A percentile compares a stretch with the other conserved stretches of the same genome.
These are phyloP conservation scores for Phytopythium kandeliae DNA, from an alignment of 352 stramenopile genomes.

Conservation along the genomic window DNA sequence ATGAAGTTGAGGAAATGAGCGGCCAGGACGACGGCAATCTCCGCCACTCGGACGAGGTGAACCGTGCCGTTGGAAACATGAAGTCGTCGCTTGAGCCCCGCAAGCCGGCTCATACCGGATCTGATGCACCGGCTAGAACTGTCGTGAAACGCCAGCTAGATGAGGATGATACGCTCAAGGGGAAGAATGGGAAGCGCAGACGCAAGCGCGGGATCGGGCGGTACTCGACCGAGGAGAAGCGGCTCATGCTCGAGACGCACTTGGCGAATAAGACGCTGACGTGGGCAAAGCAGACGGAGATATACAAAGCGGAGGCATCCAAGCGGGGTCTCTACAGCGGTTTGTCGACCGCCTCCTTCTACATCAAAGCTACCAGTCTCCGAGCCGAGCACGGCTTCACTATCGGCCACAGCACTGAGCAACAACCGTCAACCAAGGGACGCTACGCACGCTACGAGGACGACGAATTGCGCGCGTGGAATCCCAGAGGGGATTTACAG, in stretches of 20 bases:
- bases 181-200: no score
- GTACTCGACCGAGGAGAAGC: neutral
- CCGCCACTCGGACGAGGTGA: no score
- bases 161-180: neutral
- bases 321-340: neutral
- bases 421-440: neutral
- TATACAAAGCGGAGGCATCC: neutral
- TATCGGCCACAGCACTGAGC: neutral
- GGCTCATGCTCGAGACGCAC: neutral
- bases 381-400: neutral
- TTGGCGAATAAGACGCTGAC: neutral
- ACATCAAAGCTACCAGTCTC: neutral
- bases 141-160: no score
- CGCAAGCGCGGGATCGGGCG: no score
- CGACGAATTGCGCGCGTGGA: neutral
- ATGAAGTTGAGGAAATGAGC: no score
- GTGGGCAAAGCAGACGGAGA: neutral
- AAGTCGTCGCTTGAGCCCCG: no score
- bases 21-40: no score
- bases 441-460: neutral
- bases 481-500: neutral
- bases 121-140: no score
- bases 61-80: no score
- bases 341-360: neutral
- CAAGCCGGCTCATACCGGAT: no score